Percentiles rank a stretch among this genome's conserved stretches.
Conservation (phyloP, 495 filamentous ascomycete species). For the Aspergillus incahuasiensis region DNA sequence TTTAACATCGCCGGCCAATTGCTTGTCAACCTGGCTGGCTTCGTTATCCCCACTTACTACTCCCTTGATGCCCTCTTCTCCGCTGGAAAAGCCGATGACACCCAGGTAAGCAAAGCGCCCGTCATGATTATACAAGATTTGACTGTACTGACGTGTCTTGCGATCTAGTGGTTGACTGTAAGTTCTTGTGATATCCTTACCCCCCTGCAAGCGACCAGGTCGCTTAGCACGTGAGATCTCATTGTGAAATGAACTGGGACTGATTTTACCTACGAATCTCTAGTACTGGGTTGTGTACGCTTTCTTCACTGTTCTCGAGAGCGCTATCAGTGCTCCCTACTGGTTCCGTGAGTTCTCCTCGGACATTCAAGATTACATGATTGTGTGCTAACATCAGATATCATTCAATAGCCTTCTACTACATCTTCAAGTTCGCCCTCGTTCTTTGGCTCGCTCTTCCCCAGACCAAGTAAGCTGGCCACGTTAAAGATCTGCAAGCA, state of each 20-base stretch:
- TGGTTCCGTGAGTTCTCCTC: conserved; percentile 73
- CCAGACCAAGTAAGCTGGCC: conserved; percentile 72
- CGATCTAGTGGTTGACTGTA: conserved; percentile 61
- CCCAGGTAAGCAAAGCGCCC: conserved; percentile 61
- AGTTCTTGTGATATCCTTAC: conserved; percentile 31
- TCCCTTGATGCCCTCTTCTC: conserved; percentile 88
- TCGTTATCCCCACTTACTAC: conserved; percentile 92
- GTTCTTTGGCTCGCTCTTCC: conserved; percentile 97
- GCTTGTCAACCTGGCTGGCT: conserved; percentile 94
- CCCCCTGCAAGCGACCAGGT: background rate
- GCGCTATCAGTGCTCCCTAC: conserved; percentile 88
- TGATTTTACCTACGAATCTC: conserved; percentile 18
- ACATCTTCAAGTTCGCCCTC: conserved; percentile 97
- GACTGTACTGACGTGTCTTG: conserved; percentile 10
- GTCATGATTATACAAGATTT: background rate
- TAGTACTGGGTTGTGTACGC: conserved; percentile 98
- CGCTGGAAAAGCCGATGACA: conserved; percentile 76
- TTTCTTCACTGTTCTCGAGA: conserved; percentile 91
- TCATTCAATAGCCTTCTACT: conserved; percentile 76
- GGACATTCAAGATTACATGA: background rate
- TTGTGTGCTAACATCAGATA: conserved; percentile 12
- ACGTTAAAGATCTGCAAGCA: background rate
- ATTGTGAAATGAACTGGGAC: conserved; percentile 9
- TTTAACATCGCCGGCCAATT: conserved; percentile 98
- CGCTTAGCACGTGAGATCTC: conserved; percentile 14